Percentiles rank a stretch among this genome's conserved stretches.
These are phyloP conservation scores for Pythium dissimile DNA, from an alignment of 352 stramenopile genomes.

Conservation along the genomic window DNA sequence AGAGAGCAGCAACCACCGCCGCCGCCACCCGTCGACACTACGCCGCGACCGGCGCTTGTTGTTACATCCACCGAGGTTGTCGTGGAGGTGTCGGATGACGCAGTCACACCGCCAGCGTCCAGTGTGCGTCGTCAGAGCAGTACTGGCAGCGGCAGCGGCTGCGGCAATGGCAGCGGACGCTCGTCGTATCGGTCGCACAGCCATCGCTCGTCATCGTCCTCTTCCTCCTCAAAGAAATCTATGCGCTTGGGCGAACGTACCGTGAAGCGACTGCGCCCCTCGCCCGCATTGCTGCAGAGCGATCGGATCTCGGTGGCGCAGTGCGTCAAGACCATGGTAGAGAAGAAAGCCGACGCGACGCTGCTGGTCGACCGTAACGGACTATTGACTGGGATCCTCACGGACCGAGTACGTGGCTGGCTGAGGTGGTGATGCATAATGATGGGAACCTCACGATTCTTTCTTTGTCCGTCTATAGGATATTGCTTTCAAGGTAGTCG, in stretches of 20 bases:
- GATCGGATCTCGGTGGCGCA: slow-evolving; percentile 70
- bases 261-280: slow-evolving; percentile 62
- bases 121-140: slow-evolving; percentile 15
- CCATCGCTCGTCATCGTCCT: slow-evolving; percentile 14
- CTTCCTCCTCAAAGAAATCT: slow-evolving; percentile 11
- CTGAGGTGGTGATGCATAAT: not conserved
- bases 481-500: slow-evolving; percentile 92
- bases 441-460: not conserved
- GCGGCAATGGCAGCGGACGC: not conserved
- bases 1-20: slow-evolving; percentile 12
- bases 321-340: slow-evolving; percentile 82
- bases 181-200: slow-evolving; percentile 8
- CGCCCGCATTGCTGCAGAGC: slow-evolving; percentile 63
- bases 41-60: not conserved
- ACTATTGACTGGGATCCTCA: slow-evolving; percentile 93
- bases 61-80: too few relatives aligned
- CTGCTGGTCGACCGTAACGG: slow-evolving; percentile 89
- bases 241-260: slow-evolving; percentile 20
- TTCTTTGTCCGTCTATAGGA: slow-evolving; percentile 78
- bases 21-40: not conserved
- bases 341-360: slow-evolving; percentile 90
- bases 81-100: slow-evolving; percentile 15
- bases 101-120: not conserved
- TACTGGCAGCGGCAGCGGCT: slow-evolving; percentile 20
- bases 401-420: slow-evolving; percentile 72